A percentile compares a stretch with the other conserved stretches of the same genome.
Conservation (phyloP, 495 filamentous ascomycete species). For the Halenospora varia region DNA sequence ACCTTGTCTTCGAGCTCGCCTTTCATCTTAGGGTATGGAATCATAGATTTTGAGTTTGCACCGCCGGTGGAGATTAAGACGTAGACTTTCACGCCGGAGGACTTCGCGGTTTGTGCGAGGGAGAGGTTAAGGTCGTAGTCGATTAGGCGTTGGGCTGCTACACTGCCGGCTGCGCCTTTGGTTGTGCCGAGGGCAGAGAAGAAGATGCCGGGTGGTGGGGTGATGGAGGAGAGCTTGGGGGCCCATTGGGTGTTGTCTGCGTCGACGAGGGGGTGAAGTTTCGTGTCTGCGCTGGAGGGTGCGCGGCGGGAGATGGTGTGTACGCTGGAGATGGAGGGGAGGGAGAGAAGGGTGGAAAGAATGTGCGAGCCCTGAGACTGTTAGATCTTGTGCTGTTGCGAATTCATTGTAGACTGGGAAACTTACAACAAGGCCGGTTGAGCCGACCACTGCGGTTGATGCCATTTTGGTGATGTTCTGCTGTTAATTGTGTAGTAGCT, state of each 20-base stretch:
- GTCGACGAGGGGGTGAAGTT: slow-evolving; percentile 35
- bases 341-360: slow-evolving; percentile 42
- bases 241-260: slow-evolving; percentile 43
- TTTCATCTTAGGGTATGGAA: slow-evolving; percentile 58
- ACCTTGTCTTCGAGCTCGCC: slow-evolving; percentile 67
- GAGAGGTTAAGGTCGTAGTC: slow-evolving; percentile 60
- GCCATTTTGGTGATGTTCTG: slow-evolving; percentile 10
- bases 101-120: slow-evolving; percentile 53
- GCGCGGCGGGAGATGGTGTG: slow-evolving; percentile 38
- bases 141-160: slow-evolving; percentile 57
- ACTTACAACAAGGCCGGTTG: slow-evolving; percentile 23
- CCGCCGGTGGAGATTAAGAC: slow-evolving; percentile 23
- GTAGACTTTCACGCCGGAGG: slow-evolving; percentile 53
- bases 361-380: slow-evolving; percentile 39
- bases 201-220: slow-evolving; percentile 49
- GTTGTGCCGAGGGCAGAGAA: slow-evolving; percentile 58
- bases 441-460: slow-evolving; percentile 24
- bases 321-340: slow-evolving; percentile 17
- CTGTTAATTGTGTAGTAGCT: neutral
- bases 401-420: neutral
- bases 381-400: neutral
- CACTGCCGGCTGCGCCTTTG: slow-evolving; percentile 48
- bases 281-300: slow-evolving; percentile 28
- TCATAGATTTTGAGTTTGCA: slow-evolving; percentile 17
- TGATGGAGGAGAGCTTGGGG: slow-evolving; percentile 38